Base-by-base conservation (phyloP, 1,139 yeast genomes). In the Komagataea norvegica region DNA sequence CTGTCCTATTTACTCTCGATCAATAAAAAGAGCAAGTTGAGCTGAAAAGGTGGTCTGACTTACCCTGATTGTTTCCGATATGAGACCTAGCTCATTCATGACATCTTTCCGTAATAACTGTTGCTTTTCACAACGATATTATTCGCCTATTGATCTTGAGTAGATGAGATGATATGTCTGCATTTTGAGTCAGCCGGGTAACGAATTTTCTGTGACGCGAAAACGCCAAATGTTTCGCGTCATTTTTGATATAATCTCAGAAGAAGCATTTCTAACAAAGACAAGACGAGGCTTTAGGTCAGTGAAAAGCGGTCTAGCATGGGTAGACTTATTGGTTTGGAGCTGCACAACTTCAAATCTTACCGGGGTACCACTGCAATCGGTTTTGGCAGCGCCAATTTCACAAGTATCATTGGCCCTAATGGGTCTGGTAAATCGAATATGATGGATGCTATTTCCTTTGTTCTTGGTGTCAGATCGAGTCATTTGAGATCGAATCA, bases 401-500 rank as follows among this genome's bases (percentile, higher is more conserved):
- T 93, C 64, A 86, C 95, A 2, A 83, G 95, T 33, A 86, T 91
- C 45, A 85, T 93, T 42, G 99, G 99, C 1, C 97, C 98, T 13
- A 93, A 93, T 70, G 98, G 98, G 14, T 84, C 96, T 1, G 99
- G 99, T 11, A 91, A 91, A 64, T 85, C 95, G 33, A 91, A 91
- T 55, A 82, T 89, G 89, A 89, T 89, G 97, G 97, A 89, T 59
- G 97, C 97, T 31, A 88, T 89, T 14, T 87, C 96, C 3, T 91
- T 91, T 57, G 98, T 91, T 11, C 69, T 93, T 25, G 99, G 99
- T 16, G 79, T 91, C 36, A 70, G 83, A 51, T 77, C 93, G 14
- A 65, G 72, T 23, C 91, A 85, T 43, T 66, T 93, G 44, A 72
- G 99, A 51, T 86, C 96, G 3, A 67, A 72, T 20, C 77, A 77